phyloP scores from a whole-genome alignment of 306 rosid species.

The Cucumis melo region DNA sequence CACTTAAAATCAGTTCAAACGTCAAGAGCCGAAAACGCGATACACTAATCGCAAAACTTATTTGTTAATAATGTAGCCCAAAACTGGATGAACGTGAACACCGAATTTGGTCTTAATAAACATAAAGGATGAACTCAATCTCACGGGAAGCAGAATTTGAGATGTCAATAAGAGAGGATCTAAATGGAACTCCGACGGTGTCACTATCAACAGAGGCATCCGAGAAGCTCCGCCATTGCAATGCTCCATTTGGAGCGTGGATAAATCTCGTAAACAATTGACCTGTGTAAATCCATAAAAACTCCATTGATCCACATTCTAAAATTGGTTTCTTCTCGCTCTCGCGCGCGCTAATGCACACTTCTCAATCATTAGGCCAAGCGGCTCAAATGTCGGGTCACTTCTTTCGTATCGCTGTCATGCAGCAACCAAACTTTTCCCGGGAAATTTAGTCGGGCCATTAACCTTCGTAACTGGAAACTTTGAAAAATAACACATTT shows the following conservation, averaged over 20 bases:
- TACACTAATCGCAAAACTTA: background rate
- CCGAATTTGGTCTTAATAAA: background rate
- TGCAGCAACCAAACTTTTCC: background rate
- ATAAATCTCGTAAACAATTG: background rate
- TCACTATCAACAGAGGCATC: background rate
- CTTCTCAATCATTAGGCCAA: background rate
- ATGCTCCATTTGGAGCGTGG: background rate
- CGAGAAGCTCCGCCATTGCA: background rate
- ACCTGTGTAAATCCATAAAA: background rate
- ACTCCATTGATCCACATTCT: background rate
- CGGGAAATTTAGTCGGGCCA: background rate
- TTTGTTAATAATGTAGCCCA: background rate
- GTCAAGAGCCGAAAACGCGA: background rate
- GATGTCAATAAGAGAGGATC: background rate
- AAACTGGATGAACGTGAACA: background rate
- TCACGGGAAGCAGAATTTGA: background rate
- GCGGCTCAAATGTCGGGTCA: background rate
- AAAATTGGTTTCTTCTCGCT: background rate
- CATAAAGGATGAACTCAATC: background rate
- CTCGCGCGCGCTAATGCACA: background rate
- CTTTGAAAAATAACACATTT: too few species aligned
- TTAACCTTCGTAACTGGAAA: too few species aligned
- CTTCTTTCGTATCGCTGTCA: background rate
- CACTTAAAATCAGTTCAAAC: background rate
- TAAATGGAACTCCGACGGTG: background rate